Conservation (phyloP, 2,329 filamentous ascomycete genomes). For the Fusarium coicis region DNA sequence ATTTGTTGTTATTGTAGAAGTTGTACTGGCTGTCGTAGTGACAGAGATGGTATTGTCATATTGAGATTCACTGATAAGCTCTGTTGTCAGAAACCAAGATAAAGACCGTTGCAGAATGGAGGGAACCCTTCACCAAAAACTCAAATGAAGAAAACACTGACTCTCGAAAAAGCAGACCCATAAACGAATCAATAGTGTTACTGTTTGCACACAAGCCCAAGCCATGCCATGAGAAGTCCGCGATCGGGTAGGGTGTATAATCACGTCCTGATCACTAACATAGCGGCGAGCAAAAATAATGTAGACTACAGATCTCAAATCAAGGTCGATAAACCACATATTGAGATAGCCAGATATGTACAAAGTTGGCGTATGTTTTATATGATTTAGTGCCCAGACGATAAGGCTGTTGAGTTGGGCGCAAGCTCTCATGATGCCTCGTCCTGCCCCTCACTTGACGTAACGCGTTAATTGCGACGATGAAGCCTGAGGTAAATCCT, state of each 20-base stretch:
- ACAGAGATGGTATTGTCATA: no score
- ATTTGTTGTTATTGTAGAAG: background rate
- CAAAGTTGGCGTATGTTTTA: background rate
- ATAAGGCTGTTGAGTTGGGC: background rate
- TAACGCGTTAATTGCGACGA: conserved; percentile 16
- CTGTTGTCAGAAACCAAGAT: background rate
- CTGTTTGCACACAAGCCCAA: background rate
- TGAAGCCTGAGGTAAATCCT: background rate
- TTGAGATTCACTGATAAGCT: background rate
- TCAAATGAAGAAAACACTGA: no score
- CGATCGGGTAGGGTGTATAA: background rate
- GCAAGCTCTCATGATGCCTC: conserved; percentile 11
- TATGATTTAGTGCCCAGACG: background rate
- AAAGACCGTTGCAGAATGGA: no score
- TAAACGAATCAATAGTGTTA: background rate
- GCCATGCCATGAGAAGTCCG: background rate
- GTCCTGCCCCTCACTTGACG: conserved; percentile 37
- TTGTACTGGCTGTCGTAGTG: background rate
- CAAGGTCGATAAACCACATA: no score
- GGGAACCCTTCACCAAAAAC: no score
- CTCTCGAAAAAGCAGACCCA: background rate
- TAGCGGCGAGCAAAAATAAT: background rate
- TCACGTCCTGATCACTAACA: background rate
- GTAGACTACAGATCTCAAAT: no score
- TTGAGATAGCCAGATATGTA: background rate